A percentile compares a stretch with the other conserved stretches of the same genome.
Evolutionary conservation across 2,329 filamentous ascomycete genomes (phyloP).

Genomic region (Davidsoniella virescens): DNA sequence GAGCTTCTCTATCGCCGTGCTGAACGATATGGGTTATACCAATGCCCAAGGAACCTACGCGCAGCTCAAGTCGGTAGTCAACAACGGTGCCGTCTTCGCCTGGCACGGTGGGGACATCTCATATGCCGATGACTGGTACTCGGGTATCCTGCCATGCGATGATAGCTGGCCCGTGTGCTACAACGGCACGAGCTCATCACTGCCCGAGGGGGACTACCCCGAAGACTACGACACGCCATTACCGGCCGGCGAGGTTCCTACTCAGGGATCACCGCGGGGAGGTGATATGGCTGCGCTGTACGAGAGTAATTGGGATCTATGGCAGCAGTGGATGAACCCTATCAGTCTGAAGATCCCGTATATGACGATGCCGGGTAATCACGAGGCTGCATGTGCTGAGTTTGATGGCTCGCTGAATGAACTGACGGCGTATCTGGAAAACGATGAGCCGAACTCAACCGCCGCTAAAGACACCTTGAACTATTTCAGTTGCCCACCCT

Average conservation of each 20-base stretch:
- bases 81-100: slow-evolving; percentile 31
- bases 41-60: slow-evolving; percentile 32
- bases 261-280: slow-evolving; percentile 29
- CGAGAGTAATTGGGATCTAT: slow-evolving; percentile 35
- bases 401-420: slow-evolving; percentile 29
- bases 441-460: slow-evolving; percentile 27
- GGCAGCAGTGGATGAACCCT: slow-evolving; percentile 31
- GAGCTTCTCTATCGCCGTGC: slow-evolving; percentile 28
- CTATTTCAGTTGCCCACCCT: slow-evolving; percentile 35
- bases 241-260: slow-evolving; percentile 27
- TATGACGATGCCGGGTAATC: slow-evolving; percentile 35
- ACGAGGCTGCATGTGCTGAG: slow-evolving; percentile 32
- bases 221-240: slow-evolving; percentile 27
- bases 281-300: slow-evolving; percentile 33
- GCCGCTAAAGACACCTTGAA: slow-evolving; percentile 23
- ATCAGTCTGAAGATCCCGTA: slow-evolving; percentile 29
- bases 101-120: slow-evolving; percentile 37
- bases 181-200: slow-evolving; percentile 27
- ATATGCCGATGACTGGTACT: slow-evolving; percentile 35
- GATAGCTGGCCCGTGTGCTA: slow-evolving; percentile 34
- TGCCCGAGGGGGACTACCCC: slow-evolving; percentile 25
- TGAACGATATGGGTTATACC: slow-evolving; percentile 39
- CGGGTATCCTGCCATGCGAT: slow-evolving; percentile 32
- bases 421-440: slow-evolving; percentile 30
- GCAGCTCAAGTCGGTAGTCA: slow-evolving; percentile 24